Percentiles rank a stretch among this genome's conserved stretches.
Conservation (phyloP, 305 asterid species). For the Solanum hybrid region DNA sequence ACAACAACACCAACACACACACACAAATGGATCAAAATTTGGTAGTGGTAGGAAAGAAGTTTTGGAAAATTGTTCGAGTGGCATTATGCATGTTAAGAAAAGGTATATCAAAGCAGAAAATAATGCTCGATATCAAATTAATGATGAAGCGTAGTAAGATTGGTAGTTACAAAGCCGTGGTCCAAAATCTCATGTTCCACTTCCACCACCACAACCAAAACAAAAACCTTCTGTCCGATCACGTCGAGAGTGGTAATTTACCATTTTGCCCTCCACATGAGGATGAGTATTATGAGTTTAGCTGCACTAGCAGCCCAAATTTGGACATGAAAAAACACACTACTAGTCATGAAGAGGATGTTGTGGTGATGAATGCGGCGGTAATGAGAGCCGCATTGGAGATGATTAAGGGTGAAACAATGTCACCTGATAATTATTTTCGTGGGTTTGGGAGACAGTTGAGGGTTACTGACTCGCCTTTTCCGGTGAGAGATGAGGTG, state of each 20-base stretch:
- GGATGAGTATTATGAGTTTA: conserved; percentile 53
- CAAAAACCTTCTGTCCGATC: not conserved
- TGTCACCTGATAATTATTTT: not conserved
- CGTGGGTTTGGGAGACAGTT: conserved; percentile 28
- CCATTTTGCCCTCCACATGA: not conserved
- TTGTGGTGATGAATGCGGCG: not conserved
- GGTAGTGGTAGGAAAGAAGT: conserved; percentile 28
- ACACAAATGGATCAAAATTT: conserved; percentile 15
- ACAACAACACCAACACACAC: not conserved
- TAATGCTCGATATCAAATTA: conserved; percentile 27
- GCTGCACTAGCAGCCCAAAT: conserved; percentile 50
- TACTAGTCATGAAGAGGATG: not conserved
- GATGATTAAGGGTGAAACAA: conserved; percentile 10
- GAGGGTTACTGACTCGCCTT: conserved; percentile 35
- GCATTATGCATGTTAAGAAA: conserved; percentile 29
- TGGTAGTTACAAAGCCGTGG: conserved; percentile 14
- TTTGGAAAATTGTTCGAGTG: conserved; percentile 30
- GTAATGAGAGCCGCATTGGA: conserved; percentile 15
- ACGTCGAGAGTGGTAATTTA: not conserved
- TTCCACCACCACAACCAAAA: not conserved
- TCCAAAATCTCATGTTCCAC: conserved; percentile 29
- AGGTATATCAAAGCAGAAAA: conserved; percentile 28
- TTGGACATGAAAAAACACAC: conserved; percentile 27
- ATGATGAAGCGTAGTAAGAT: conserved; percentile 34
- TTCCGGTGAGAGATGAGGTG: not conserved